These are phyloP conservation scores for Diaporthe eres DNA, from an alignment of 2,329 filamentous ascomycete genomes.

Conservation along the genomic window DNA sequence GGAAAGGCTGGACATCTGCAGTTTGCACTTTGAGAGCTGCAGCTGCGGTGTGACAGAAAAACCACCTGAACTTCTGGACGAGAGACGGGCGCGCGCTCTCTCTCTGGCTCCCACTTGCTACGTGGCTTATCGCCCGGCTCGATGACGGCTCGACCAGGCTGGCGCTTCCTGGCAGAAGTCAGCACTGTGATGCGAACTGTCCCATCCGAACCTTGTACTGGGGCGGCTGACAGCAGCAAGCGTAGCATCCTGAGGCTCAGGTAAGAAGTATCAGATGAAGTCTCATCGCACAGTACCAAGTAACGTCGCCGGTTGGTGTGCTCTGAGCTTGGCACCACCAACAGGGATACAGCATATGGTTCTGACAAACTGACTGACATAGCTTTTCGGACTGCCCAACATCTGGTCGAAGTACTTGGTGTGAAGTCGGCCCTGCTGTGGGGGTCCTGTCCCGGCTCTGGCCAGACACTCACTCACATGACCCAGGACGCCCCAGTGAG, in stretches of 20 bases:
- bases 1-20: constrained; percentile 30
- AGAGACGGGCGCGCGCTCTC: constrained; percentile 14
- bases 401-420: neutral
- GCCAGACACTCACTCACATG: neutral
- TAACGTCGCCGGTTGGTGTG: neutral
- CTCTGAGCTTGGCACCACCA: neutral
- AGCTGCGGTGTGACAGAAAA: constrained; percentile 32
- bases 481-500: neutral
- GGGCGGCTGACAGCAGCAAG: constrained; percentile 31
- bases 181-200: constrained; percentile 10
- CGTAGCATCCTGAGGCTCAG: constrained; percentile 32
- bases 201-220: constrained; percentile 28
- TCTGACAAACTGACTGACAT: constrained; percentile 2
- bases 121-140: neutral
- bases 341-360: neutral
- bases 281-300: constrained; percentile 17
- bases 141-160: constrained; percentile 9
- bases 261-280: constrained; percentile 30
- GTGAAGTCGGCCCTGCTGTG: neutral
- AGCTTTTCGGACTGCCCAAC: neutral
- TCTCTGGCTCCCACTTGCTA: neutral
- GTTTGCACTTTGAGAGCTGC: constrained; percentile 30
- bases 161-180: constrained; percentile 9
- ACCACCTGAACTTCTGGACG: constrained; percentile 18
- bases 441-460: constrained; percentile 1